Evolutionary conservation across 1,284 basidiomycete species (phyloP), one percentile per base, ranked within the genome.

Genomic region (Moesziomyces sp.): DNA sequence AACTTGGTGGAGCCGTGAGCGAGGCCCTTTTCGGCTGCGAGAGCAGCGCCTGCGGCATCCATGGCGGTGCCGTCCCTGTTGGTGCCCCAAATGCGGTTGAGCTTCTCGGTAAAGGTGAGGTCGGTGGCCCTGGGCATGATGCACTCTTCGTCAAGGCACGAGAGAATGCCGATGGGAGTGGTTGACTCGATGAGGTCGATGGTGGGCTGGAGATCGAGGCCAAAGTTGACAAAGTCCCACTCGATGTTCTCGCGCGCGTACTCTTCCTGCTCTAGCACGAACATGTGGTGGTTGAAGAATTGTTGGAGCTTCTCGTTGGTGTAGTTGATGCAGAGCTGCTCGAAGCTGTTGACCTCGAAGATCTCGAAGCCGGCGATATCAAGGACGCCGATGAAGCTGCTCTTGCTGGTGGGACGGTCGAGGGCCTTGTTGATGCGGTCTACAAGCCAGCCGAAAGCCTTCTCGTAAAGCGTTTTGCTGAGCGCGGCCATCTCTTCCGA

Each of bases 321-420:
- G 83, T 94, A 97, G 84, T 99, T 99, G 89, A 99, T 99, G 79
- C 97, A 90, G 24, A 99, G 89, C 85, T 99, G 97, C 83, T 99
- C 97, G 85, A 99, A 99, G 52, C 79, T 81, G 72, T 86, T 86
- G 59, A 82, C 82, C 84, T 87, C 85, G 67, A 89, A 86, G 81
- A 99, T 99, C 85, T 99, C 97, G 86, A 99, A 99, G 21, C 97
- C 97, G 8, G 97, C 97, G 63, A 99, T 99, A 89, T 99, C 97
- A 33, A 99, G 89, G 3, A 99, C 97, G 46, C 97, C 97, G 69
- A 99, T 99, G 84, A 98, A 99, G 2, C 93, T 94, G 38, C 93
- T 91, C 85, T 97, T 97, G 35, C 92, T 93, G 1, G 82, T 80
- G 18, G 95, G 94, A 9, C 95, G 89, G 79, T 98, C 96, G 1